Evolutionary conservation across 192 early-diverging fungal species (phyloP).

Genomic region (Helicostylum pulchrum): DNA sequence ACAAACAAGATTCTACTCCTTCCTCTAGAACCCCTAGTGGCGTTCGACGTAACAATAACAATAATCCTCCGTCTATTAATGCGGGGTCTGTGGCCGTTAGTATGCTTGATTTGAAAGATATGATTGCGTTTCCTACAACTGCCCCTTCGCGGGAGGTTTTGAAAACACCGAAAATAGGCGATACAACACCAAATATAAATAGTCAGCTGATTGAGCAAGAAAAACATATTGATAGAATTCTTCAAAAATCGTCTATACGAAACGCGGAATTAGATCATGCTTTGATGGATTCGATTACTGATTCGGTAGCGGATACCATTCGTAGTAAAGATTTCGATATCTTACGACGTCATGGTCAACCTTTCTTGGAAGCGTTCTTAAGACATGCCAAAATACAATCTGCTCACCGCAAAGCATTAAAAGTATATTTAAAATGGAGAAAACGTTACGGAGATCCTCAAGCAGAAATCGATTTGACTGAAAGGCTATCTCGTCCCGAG

Average conservation of each 20-base stretch:
- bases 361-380: constrained; percentile 50
- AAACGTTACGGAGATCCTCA: constrained; percentile 37
- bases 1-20: neutral
- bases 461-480: constrained; percentile 16
- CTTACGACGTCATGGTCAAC: constrained; percentile 47
- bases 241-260: constrained; percentile 3
- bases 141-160: neutral
- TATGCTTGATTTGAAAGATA: constrained; percentile 18
- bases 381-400: constrained; percentile 41
- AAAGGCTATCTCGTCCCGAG: constrained; percentile 40
- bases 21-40: constrained; percentile 3
- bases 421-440: constrained; percentile 51
- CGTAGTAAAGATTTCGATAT: constrained; percentile 33
- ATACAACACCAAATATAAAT: neutral
- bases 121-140: constrained; percentile 17
- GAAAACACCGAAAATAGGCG: neutral
- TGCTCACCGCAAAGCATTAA: constrained; percentile 48
- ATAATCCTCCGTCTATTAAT: neutral
- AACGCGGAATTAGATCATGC: constrained; percentile 18
- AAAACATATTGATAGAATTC: constrained; percentile 8
- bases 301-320: constrained; percentile 12
- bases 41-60: neutral
- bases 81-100: constrained; percentile 2
- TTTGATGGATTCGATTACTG: constrained; percentile 16
- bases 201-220: constrained; percentile 1